Percentiles rank a stretch among this genome's conserved stretches.
Evolutionary conservation across 148 eudicot species (phyloP).

Genomic region (Chenopodium quinoa): DNA sequence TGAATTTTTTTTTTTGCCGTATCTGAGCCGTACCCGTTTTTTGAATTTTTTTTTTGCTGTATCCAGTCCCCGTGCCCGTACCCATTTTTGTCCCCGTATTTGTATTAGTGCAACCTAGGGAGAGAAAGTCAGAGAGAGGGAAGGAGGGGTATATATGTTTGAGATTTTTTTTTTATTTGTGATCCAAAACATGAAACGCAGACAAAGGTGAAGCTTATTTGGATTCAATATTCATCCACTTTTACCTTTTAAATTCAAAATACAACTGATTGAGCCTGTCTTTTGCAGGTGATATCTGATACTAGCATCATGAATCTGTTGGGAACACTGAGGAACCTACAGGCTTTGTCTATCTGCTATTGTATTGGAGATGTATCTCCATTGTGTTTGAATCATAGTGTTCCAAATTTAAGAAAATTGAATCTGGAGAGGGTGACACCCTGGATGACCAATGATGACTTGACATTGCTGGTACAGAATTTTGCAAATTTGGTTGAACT

Average conservation of each 20-base stretch:
- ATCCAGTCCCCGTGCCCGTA: too few relatives aligned
- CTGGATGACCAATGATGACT: slow-evolving; percentile 77
- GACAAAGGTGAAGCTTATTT: background rate
- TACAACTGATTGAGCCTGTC: slow-evolving; percentile 5
- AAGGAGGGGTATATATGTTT: background rate
- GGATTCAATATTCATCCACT: background rate
- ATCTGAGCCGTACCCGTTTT: too few relatives aligned
- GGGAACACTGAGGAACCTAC: slow-evolving; percentile 47
- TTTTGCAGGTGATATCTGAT: slow-evolving; percentile 65
- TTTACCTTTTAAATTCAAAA: background rate
- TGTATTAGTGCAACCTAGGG: too few relatives aligned
- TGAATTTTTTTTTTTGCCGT: too few relatives aligned
- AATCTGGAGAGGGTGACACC: slow-evolving; percentile 85
- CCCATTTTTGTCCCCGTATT: too few relatives aligned
- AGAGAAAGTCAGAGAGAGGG: too few relatives aligned
- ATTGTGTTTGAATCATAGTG: slow-evolving; percentile 36
- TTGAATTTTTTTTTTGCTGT: too few relatives aligned
- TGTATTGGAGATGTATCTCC: slow-evolving; percentile 83
- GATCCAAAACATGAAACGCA: too few relatives aligned
- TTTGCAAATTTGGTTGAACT: slow-evolving; percentile 53
- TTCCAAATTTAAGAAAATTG: slow-evolving; percentile 66
- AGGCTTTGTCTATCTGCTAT: slow-evolving; percentile 63
- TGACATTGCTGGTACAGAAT: slow-evolving; percentile 55
- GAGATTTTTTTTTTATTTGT: background rate
- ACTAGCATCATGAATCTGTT: slow-evolving; percentile 37